These are phyloP conservation scores for Diplogelasinospora grovesii DNA, from an alignment of 495 filamentous ascomycete genomes.

Conservation along the genomic window DNA sequence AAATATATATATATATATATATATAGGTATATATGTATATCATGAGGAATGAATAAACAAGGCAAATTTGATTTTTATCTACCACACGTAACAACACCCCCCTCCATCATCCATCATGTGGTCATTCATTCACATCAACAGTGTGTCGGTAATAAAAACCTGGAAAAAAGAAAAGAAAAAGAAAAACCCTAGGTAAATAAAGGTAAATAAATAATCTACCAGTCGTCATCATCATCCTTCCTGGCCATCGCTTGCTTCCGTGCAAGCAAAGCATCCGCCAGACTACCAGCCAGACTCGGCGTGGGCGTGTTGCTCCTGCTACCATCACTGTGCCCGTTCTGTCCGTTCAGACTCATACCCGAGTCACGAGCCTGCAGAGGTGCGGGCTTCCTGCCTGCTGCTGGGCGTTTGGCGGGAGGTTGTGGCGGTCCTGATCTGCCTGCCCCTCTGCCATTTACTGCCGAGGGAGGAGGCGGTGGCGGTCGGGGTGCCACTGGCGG, in stretches of 20 bases:
- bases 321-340: constrained; percentile 58
- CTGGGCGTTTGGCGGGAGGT: constrained; percentile 83
- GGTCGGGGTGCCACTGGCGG: constrained; percentile 37
- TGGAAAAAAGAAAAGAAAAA: background rate
- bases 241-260: constrained; percentile 60
- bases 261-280: constrained; percentile 75
- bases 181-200: background rate
- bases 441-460: constrained; percentile 43
- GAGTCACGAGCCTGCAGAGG: constrained; percentile 61
- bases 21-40: too few relatives aligned
- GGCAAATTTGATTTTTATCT: background rate
- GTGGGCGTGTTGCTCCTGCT: constrained; percentile 62
- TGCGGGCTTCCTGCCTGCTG: constrained; percentile 58
- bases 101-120: too few relatives aligned
- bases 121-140: too few relatives aligned
- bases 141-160: too few relatives aligned
- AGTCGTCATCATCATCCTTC: constrained; percentile 67
- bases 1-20: too few relatives aligned
- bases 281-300: constrained; percentile 69
- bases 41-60: background rate
- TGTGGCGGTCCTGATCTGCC: constrained; percentile 73
- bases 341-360: constrained; percentile 64
- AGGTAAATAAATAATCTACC: constrained; percentile 31
- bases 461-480: constrained; percentile 46
- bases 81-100: background rate